phyloP scores from a whole-genome alignment of 495 filamentous ascomycete species.

The Hamigera avellanea region DNA sequence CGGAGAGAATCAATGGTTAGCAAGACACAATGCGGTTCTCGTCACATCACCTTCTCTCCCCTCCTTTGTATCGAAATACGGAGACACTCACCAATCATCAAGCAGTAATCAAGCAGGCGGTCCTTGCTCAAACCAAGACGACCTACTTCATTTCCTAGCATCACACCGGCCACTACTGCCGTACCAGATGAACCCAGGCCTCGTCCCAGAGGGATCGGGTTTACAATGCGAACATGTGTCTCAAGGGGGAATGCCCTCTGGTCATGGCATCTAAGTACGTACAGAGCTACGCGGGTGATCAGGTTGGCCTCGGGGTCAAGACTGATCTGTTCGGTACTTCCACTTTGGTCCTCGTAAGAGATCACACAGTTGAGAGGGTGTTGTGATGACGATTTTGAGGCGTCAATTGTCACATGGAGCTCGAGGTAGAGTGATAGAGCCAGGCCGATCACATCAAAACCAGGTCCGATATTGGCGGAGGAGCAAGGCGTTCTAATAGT shows the following conservation, averaged over 20 bases:
- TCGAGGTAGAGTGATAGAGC: slow-evolving; percentile 86
- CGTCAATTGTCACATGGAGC: slow-evolving; percentile 60
- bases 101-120: slow-evolving; percentile 82
- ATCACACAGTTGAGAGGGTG: slow-evolving; percentile 74
- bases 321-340: slow-evolving; percentile 60
- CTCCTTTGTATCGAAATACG: background rate
- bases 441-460: slow-evolving; percentile 94
- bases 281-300: slow-evolving; percentile 81
- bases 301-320: slow-evolving; percentile 73
- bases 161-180: slow-evolving; percentile 87
- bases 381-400: slow-evolving; percentile 34
- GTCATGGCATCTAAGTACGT: slow-evolving; percentile 84
- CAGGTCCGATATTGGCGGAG: slow-evolving; percentile 90
- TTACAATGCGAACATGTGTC: slow-evolving; percentile 86
- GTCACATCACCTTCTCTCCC: no score
- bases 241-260: slow-evolving; percentile 67
- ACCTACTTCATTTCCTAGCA: slow-evolving; percentile 82
- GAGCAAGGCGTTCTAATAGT: slow-evolving; percentile 68
- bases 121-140: slow-evolving; percentile 66
- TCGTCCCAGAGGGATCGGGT: slow-evolving; percentile 82
- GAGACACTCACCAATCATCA: slow-evolving; percentile 67
- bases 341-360: slow-evolving; percentile 76
- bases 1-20: slow-evolving; percentile 5
- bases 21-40: no score
- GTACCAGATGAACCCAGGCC: slow-evolving; percentile 89